Evolutionary conservation across 257 asterid species (phyloP).

Genomic region (Solanum virginianum): DNA sequence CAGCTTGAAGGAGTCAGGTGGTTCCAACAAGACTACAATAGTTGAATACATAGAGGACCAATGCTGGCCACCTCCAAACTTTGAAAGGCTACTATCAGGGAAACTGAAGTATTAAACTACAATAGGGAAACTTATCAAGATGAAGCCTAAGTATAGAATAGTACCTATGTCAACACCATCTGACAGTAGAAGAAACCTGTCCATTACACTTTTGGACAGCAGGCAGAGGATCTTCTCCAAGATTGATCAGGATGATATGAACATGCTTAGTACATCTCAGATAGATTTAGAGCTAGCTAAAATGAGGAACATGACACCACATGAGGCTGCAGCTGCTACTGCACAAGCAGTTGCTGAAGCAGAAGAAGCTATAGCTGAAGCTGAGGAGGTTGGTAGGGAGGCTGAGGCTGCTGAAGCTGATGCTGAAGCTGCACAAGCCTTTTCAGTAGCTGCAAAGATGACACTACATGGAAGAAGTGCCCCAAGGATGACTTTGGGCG

Average conservation of each 20-base stretch:
- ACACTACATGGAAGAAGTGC: slow-evolving; percentile 20
- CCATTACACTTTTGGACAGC: slow-evolving; percentile 13
- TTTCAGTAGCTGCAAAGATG: slow-evolving; percentile 29
- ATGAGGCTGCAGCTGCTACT: slow-evolving; percentile 49
- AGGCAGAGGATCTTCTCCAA: slow-evolving; percentile 16
- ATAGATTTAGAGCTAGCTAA: slow-evolving; percentile 24
- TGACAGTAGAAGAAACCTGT: slow-evolving; percentile 17
- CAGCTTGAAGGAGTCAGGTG: slow-evolving; percentile 71
- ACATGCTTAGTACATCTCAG: slow-evolving; percentile 9
- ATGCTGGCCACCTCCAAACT: slow-evolving; percentile 48
- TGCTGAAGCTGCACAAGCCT: slow-evolving; percentile 43
- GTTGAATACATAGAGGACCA: slow-evolving; percentile 74
- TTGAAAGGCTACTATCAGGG: slow-evolving; percentile 31
- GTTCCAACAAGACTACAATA: slow-evolving; percentile 78
- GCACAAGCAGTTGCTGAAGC: slow-evolving; percentile 66
- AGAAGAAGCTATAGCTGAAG: slow-evolving; percentile 47
- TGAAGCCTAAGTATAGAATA: slow-evolving; percentile 25
- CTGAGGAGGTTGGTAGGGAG: slow-evolving; percentile 48
- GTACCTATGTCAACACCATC: slow-evolving; percentile 11
- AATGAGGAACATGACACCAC: slow-evolving; percentile 39
- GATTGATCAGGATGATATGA: slow-evolving; percentile 9
- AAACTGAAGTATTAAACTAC: slow-evolving; percentile 38
- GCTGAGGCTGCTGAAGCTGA: slow-evolving; percentile 69
- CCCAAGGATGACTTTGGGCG: slow-evolving; percentile 14
- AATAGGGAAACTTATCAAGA: slow-evolving; percentile 33